Evolutionary conservation across 1,284 basidiomycete genomes (phyloP).

Genomic region (Rhodotorula mucilaginosa): DNA sequence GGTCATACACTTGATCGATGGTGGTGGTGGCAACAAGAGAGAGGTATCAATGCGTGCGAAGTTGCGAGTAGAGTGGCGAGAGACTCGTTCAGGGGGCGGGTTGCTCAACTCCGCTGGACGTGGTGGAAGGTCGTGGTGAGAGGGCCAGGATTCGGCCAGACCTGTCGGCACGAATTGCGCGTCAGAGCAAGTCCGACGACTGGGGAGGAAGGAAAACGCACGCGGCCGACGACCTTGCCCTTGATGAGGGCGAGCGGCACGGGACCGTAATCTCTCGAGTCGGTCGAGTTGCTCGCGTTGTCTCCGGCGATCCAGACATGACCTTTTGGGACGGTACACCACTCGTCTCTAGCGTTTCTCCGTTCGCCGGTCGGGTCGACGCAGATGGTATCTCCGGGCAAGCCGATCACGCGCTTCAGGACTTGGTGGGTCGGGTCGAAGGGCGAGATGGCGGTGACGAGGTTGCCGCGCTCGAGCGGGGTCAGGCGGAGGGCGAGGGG

Average conservation of each 20-base stretch:
- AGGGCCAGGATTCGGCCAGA: conserved; percentile 30
- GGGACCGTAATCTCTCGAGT: conserved; percentile 87
- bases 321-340: conserved; percentile 47
- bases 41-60: background rate
- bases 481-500: conserved; percentile 29
- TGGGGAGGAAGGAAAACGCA: conserved; percentile 46
- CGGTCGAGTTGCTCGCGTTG: conserved; percentile 76
- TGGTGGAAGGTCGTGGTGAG: conserved; percentile 15
- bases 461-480: conserved; percentile 63
- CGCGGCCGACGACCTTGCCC: conserved; percentile 73
- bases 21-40: background rate
- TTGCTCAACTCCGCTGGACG: background rate
- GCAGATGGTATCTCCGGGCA: conserved; percentile 85
- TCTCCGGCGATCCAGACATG: conserved; percentile 87
- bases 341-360: conserved; percentile 27
- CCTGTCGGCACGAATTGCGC: background rate
- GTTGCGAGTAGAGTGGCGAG: too few species aligned
- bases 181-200: background rate
- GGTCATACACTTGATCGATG: too few species aligned
- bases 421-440: conserved; percentile 65
- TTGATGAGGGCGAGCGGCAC: conserved; percentile 78
- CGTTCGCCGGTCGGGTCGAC: conserved; percentile 66
- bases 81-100: background rate
- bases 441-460: conserved; percentile 75
- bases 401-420: conserved; percentile 78